Evolutionary conservation across 2,329 filamentous ascomycete genomes (phyloP), one percentile per base, ranked within the genome.

Genomic region (Penicillium fuscoglaucum): DNA sequence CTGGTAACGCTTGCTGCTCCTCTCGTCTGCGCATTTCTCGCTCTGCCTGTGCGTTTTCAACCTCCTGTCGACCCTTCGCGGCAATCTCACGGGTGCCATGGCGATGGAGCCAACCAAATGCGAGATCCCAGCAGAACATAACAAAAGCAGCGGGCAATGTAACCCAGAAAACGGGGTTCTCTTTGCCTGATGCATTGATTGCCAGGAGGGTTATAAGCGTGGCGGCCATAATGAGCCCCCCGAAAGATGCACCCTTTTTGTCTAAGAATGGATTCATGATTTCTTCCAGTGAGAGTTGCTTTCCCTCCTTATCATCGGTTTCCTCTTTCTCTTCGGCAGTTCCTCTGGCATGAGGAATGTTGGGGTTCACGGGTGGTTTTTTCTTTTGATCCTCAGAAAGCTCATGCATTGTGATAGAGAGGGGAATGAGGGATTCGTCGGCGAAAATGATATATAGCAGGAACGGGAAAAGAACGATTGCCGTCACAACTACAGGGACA

Each of bases 181-280:
- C 77, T 0, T 80, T 76, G 0, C 73, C 78, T 0, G 82, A 79
- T 2, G 88, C 88, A 51, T 91, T 91, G 29, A 90, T 69, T 0
- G 81, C 84, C 2, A 91, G 76, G 0, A 91, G 77, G 0, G 87
- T 86, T 57, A 90, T 76, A 28, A 91, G 79, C 0, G 88, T 89
- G 0, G 79, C 80, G 1, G 86, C 81, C 87, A 91, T 90, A 55
- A 91, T 78, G 6, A 84, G 62, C 0, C 81, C 84, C 1, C 87
- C 88, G 55, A 90, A 87, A 0, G 78, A 76, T 0, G 89, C 89
- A 9, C 88, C 84, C 3, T 78, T 76, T 62, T 85, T 88, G 68
- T 91, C 88, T 0, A 91, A 72, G 58, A 88, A 91, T 0, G 89
- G 89, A 62, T 91, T 90, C 82, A 91, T 84, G 66, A 91, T 89